Percentiles rank a stretch among this genome's conserved stretches.
These are phyloP conservation scores for Athelia psychrophila DNA, from an alignment of 1,284 basidiomycete genomes.

Conservation along the genomic window DNA sequence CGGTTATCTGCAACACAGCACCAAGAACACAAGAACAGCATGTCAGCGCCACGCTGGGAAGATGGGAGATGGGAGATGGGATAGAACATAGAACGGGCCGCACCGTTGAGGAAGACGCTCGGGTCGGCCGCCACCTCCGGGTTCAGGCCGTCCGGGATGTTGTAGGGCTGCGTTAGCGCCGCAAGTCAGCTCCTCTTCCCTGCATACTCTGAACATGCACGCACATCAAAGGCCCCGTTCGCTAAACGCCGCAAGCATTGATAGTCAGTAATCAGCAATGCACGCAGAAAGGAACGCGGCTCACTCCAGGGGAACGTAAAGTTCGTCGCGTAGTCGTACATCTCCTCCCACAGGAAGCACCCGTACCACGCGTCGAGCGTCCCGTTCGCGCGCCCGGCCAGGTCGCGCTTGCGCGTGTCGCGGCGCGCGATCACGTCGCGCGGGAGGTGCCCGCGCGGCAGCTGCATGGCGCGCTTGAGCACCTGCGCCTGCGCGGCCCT, in stretches of 20 bases:
- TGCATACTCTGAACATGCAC: too few relatives aligned
- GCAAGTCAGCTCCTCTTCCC: background rate
- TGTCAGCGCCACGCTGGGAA: background rate
- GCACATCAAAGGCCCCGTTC: slow-evolving; percentile 35
- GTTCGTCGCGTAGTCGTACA: slow-evolving; percentile 61
- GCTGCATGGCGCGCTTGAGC: background rate
- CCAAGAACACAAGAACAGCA: too few relatives aligned
- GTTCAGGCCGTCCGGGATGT: slow-evolving; percentile 51
- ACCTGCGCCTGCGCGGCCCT: background rate
- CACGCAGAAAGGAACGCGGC: background rate
- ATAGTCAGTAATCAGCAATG: background rate
- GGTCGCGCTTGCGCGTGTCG: slow-evolving; percentile 41
- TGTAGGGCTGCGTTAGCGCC: slow-evolving; percentile 36
- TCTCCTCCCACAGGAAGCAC: slow-evolving; percentile 20
- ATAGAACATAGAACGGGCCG: slow-evolving; percentile 8
- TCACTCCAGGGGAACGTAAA: slow-evolving; percentile 67
- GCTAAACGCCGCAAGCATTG: background rate
- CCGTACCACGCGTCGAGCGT: slow-evolving; percentile 46
- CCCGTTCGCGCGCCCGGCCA: slow-evolving; percentile 41
- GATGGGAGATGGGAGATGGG: slow-evolving; percentile 20
- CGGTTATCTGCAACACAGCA: slow-evolving; percentile 42
- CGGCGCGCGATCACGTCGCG: background rate
- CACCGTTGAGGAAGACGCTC: slow-evolving; percentile 61
- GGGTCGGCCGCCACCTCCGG: slow-evolving; percentile 46
- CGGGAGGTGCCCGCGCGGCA: background rate